phyloP scores from a whole-genome alignment of 768 basidiomycete species.

The Nevesoporus exiguus region DNA sequence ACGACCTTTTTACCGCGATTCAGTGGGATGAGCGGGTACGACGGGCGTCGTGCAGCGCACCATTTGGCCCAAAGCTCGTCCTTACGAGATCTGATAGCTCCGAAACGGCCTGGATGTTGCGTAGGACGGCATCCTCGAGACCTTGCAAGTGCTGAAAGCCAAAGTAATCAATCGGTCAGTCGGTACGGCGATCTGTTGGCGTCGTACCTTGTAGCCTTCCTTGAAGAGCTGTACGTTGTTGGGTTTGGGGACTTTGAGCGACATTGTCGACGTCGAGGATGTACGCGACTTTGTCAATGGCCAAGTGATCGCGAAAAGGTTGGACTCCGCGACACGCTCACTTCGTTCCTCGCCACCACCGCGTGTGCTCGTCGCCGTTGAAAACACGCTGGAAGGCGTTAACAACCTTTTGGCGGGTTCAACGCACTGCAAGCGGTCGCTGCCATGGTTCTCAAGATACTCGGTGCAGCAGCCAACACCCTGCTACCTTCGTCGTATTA shows the following conservation, averaged over 20 bases:
- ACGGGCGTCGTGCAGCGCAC: constrained; percentile 41
- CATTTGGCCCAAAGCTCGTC: constrained; percentile 96
- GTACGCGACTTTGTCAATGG: no score
- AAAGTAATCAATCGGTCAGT: constrained; percentile 4
- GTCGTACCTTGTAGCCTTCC: constrained; percentile 85
- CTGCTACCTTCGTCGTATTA: constrained; percentile 59
- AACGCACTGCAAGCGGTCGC: no score
- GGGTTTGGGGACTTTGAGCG: constrained; percentile 90
- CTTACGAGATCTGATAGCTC: constrained; percentile 93
- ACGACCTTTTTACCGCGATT: constrained; percentile 53
- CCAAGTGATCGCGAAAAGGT: no score
- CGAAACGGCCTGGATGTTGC: constrained; percentile 94
- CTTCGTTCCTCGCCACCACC: no score
- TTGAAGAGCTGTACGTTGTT: constrained; percentile 93
- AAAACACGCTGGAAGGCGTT: no score
- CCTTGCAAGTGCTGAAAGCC: constrained; percentile 68
- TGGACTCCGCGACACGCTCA: no score
- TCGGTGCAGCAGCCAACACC: constrained; percentile 36
- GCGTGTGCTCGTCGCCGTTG: no score
- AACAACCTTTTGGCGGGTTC: no score
- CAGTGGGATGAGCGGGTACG: neutral
- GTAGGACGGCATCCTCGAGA: constrained; percentile 93
- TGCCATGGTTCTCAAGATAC: constrained; percentile 53
- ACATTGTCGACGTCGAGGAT: constrained; percentile 49
- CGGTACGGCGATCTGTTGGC: constrained; percentile 11